Evolutionary conservation across 2,329 filamentous ascomycete genomes (phyloP).

Genomic region (Claviceps sorghi): DNA sequence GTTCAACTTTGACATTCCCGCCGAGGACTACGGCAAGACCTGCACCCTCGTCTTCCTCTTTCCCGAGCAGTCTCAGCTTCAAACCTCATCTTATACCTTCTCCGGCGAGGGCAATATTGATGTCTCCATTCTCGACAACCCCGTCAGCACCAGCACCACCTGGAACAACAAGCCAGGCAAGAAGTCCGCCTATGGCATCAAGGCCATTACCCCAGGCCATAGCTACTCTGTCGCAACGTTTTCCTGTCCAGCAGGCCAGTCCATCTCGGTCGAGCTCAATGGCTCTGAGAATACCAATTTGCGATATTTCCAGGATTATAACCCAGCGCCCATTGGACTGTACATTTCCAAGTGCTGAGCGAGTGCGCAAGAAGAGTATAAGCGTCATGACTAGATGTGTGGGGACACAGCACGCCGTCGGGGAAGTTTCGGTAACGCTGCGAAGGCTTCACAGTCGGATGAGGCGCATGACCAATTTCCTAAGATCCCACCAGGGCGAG

Average conservation of each 20-base stretch:
- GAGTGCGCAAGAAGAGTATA: neutral
- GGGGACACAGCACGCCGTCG: neutral
- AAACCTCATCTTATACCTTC: slow-evolving; percentile 41
- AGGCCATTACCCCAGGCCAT: slow-evolving; percentile 35
- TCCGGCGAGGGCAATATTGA: slow-evolving; percentile 34
- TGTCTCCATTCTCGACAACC: slow-evolving; percentile 32
- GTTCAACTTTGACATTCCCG: slow-evolving; percentile 56
- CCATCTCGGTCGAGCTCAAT: slow-evolving; percentile 37
- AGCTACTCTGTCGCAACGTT: slow-evolving; percentile 38
- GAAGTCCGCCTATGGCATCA: slow-evolving; percentile 26
- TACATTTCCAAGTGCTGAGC: slow-evolving; percentile 21
- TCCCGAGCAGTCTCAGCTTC: slow-evolving; percentile 38
- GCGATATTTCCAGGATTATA: slow-evolving; percentile 51
- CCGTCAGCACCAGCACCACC: slow-evolving; percentile 34
- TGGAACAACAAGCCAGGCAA: slow-evolving; percentile 34
- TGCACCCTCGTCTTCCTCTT: slow-evolving; percentile 54
- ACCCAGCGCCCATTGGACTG: slow-evolving; percentile 29
- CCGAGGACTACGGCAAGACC: slow-evolving; percentile 35
- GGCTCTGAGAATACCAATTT: slow-evolving; percentile 33
- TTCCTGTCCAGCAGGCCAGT: slow-evolving; percentile 37
- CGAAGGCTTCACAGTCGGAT: neutral
- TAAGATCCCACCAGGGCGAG: neutral
- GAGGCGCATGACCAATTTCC: neutral
- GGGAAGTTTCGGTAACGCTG: neutral
- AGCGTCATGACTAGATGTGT: neutral